Conservation (phyloP, 352 stramenopile species). For the Pythium monospermum region DNA sequence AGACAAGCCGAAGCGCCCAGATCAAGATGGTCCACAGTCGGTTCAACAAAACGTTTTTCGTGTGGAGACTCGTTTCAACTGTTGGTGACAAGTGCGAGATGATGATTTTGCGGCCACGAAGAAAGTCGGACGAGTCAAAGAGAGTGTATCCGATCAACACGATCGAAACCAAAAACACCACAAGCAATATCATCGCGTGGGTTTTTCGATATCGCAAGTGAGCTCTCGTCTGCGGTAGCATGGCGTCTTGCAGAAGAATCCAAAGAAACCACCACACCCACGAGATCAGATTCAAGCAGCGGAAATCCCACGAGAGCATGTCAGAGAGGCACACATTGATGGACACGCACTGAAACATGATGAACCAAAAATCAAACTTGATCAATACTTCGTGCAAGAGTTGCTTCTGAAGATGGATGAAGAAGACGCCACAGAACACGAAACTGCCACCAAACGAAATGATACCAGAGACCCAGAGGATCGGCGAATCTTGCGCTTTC, state of each 20-base stretch:
- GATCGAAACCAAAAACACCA: neutral
- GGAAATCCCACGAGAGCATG: neutral
- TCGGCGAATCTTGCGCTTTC: neutral
- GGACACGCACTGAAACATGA: neutral
- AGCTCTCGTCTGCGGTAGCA: neutral
- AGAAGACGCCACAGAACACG: neutral
- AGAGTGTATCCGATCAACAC: too few species aligned
- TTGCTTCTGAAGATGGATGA: neutral
- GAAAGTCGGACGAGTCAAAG: too few species aligned
- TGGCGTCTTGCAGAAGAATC: constrained; percentile 1
- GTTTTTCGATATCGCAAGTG: neutral
- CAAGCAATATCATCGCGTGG: neutral
- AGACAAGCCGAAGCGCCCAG: constrained; percentile 2
- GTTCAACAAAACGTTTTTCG: neutral
- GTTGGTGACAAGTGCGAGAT: neutral
- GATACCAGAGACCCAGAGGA: neutral
- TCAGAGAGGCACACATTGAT: constrained; percentile 2
- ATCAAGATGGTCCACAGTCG: constrained; percentile 2
- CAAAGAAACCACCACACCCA: constrained; percentile 2
- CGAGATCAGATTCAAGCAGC: neutral
- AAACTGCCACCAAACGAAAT: neutral
- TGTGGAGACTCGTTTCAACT: neutral
- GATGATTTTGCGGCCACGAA: neutral
- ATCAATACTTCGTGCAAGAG: neutral
- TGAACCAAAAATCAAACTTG: constrained; percentile 9